phyloP scores from a whole-genome alignment of 2,329 filamentous ascomycete genomes.

The Aspergillus nomiae region DNA sequence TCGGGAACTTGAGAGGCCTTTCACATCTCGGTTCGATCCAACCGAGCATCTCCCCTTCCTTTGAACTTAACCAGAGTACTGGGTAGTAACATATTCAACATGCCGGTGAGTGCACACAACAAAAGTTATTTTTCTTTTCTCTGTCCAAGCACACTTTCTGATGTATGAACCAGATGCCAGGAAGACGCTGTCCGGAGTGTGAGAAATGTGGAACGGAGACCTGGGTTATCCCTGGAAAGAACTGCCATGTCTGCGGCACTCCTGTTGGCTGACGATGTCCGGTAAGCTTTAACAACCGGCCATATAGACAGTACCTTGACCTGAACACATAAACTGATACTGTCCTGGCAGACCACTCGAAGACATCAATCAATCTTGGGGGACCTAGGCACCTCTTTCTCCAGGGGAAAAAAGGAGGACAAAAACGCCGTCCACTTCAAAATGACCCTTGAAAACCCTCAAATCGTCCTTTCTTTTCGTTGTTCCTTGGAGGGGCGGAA shows the following conservation, averaged over 20 bases:
- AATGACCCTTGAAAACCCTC: neutral
- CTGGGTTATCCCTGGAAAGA: constrained; percentile 51
- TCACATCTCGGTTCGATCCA: neutral
- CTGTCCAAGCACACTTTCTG: neutral
- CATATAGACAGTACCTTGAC: neutral
- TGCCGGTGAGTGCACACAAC: constrained; percentile 10
- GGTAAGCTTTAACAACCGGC: neutral
- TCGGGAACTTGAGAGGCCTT: neutral
- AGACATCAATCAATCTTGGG: neutral
- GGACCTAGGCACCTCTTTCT: neutral
- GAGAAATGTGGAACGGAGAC: constrained; percentile 37
- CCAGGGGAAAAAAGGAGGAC: neutral
- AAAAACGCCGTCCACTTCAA: neutral
- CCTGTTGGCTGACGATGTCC: constrained; percentile 27
- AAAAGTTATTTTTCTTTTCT: neutral
- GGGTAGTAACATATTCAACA: constrained; percentile 6
- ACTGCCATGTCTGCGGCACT: constrained; percentile 46
- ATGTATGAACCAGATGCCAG: constrained; percentile 43
- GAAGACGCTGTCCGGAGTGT: constrained; percentile 45
- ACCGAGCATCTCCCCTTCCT: neutral
- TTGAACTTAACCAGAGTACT: neutral
- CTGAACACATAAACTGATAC: neutral
- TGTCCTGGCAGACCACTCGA: neutral
- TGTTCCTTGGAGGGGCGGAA: neutral
- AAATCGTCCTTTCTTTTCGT: neutral